Evolutionary conservation across 2,329 filamentous ascomycete genomes (phyloP).

Genomic region (Pestalotiopsis fici): DNA sequence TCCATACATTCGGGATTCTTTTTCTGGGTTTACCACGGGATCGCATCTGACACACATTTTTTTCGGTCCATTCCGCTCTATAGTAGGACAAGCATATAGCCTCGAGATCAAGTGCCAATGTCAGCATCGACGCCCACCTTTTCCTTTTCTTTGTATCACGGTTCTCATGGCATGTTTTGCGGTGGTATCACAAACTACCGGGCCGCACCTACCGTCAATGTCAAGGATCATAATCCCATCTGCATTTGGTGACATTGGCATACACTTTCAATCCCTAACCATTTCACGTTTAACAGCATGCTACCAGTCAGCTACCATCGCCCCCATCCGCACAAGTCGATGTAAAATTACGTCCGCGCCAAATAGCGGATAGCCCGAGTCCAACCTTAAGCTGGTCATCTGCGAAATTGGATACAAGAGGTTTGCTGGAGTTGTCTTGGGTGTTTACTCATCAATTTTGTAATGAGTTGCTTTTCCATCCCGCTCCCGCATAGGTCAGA

Average conservation of each 20-base stretch:
- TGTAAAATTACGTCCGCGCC: not conserved
- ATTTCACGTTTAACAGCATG: not conserved
- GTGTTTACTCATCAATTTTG: not conserved
- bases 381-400: not conserved
- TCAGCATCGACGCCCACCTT: not conserved
- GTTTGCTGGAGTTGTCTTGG: not conserved
- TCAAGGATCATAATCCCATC: not conserved
- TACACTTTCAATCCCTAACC: not conserved
- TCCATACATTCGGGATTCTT: not conserved
- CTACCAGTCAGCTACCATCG: not conserved
- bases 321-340: not conserved
- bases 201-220: not conserved
- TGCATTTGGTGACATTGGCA: not conserved
- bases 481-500: not conserved
- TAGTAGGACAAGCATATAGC: not conserved
- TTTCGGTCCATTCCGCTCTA: not conserved
- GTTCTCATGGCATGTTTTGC: not conserved
- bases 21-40: not conserved
- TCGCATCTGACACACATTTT: not conserved
- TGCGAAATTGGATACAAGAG: no score
- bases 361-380: not conserved
- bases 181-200: not conserved
- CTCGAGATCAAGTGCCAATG: not conserved
- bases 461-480: not conserved
- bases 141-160: not conserved